Conservation (phyloP, 176 grass and related monocot species). For the Oryza meridionalis region DNA sequence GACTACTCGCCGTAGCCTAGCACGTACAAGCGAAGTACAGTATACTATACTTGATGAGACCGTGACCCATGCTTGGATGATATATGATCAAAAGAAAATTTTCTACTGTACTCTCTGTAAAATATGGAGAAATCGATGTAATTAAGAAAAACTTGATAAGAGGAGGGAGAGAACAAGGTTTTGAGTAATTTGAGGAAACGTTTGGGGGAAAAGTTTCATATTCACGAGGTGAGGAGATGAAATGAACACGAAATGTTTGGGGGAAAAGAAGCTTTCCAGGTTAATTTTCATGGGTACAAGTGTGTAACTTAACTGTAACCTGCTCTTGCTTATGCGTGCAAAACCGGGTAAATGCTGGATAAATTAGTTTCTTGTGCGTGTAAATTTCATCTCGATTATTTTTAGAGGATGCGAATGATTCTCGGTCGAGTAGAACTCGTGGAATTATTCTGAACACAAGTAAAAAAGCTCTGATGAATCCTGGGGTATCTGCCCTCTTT, state of each 20-base stretch:
- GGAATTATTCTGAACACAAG: conserved; percentile 34
- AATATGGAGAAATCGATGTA: background rate
- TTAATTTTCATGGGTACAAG: background rate
- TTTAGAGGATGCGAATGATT: background rate
- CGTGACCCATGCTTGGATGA: background rate
- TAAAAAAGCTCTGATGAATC: background rate
- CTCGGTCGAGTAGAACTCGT: background rate
- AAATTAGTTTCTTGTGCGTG: background rate
- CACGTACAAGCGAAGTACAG: background rate
- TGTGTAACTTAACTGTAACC: background rate
- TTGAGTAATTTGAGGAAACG: background rate
- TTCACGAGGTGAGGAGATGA: background rate
- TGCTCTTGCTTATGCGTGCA: background rate
- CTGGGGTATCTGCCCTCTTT: background rate
- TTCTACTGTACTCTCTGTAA: background rate
- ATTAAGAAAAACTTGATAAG: background rate
- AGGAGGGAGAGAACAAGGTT: background rate
- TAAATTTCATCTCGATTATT: background rate
- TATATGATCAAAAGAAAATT: background rate
- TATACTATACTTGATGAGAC: background rate
- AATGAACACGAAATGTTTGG: background rate
- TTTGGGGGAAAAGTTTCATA: background rate
- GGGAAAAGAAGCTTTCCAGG: background rate
- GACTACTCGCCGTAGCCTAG: conserved; percentile 44
- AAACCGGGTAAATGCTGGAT: background rate